Base-by-base conservation (phyloP, 768 basidiomycete species). In the Albatrellus ellisii region DNA sequence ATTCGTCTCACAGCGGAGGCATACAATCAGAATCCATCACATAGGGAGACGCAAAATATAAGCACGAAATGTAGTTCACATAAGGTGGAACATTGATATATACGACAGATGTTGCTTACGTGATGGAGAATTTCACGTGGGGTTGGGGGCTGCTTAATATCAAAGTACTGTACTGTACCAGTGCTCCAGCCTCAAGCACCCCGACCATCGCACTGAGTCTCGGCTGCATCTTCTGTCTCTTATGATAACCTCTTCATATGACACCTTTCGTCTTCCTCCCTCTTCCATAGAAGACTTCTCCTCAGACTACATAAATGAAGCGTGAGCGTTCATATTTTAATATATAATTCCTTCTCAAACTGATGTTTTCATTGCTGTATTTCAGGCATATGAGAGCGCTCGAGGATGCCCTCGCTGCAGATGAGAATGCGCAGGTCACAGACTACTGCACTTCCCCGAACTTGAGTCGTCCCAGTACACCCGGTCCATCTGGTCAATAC, bases 371-470 rank as follows among this genome's bases (percentile, higher is more conserved):
- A 33, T 38, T 20, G 10, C 28, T 18, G 29, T 29, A 9, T 32
- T 15, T 32, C 45, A 79, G 75, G 15, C 76, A 80, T 51, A 77
- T 94, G 33, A 69, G 70, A 42, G 79, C 86, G 1, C 95, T 94
- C 57, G 72, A 72, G 15, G 70, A 79, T 46, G 89, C 88, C 2
- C 63, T 95, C 14, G 62, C 65, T 17, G 59, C 72, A 1, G 79
- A 80, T 40, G 83, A 86, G 32, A 36, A 61, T 59, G 47, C 51
- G 49, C n/a, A 55, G 58, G 22, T 67, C 64, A 17, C 35, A 4
- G 52, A 56, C 32, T 41, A 41, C 43, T 60, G 62, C 7, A 56
- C 61, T 27, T 56, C 65, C 35, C 67, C 65, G 45, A 29, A 52
- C 56, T 29, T 49, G 48, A 38, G 48, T 59, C 54, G 48, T n/a